Conservation (phyloP, 2,329 filamentous ascomycete genomes). For the Colletotrichum truncatum region DNA sequence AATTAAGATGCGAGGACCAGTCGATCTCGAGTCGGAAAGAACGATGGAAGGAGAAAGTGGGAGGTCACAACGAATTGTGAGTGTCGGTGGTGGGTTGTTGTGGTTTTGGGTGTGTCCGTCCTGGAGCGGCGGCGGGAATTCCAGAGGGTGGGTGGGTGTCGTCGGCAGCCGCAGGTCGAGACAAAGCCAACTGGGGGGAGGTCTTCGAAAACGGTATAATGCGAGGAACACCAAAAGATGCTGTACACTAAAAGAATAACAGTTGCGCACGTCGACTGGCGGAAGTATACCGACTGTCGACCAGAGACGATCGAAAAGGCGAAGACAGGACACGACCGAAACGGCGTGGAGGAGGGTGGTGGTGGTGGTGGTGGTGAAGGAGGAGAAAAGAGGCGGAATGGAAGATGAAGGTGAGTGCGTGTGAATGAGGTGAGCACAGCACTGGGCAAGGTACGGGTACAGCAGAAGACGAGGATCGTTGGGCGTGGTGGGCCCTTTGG, state of each 20-base stretch:
- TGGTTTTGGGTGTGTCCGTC: conserved; percentile 24
- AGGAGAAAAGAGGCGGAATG: conserved; percentile 23
- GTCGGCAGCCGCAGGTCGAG: conserved; percentile 27
- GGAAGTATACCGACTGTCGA: not conserved
- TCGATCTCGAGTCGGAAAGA: not conserved
- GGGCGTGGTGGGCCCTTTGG: conserved; percentile 27
- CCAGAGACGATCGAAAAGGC: not conserved
- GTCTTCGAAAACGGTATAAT: conserved; percentile 16
- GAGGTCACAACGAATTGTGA: conserved; percentile 4
- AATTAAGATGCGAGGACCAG: not conserved
- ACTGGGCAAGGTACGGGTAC: conserved; percentile 6
- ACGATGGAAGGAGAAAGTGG: conserved; percentile 5
- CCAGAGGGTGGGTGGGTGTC: conserved; percentile 26
- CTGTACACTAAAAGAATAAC: not conserved
- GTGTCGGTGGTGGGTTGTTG: conserved; percentile 24
- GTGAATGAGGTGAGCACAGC: conserved; percentile 15
- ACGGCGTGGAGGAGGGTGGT: not conserved
- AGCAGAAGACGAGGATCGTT: conserved; percentile 30
- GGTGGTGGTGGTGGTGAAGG: conserved; percentile 21
- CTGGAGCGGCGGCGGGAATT: conserved; percentile 28
- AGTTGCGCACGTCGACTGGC: not conserved
- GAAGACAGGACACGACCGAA: not conserved
- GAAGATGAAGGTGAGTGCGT: conserved; percentile 12
- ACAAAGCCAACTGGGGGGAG: conserved; percentile 21
- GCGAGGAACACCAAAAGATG: not conserved